Evolutionary conservation across 75 land plant genomes (phyloP).

Genomic region (Picea glauca): DNA sequence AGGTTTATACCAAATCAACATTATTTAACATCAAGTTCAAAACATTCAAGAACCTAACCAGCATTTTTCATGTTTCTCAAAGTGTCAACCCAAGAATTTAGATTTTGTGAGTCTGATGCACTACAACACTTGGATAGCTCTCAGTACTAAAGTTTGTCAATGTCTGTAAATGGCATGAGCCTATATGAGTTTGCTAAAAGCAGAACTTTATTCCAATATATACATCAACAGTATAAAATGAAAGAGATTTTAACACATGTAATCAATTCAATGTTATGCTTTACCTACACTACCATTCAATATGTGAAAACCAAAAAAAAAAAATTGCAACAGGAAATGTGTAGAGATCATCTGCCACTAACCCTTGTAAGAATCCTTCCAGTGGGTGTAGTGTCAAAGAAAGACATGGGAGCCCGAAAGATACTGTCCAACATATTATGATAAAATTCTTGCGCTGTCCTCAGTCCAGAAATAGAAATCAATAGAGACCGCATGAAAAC

Average conservation of each 20-base stretch:
- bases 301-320: neutral
- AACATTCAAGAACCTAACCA: neutral
- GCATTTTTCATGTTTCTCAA: neutral
- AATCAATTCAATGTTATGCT: too few relatives aligned
- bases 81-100: neutral
- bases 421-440: constrained; percentile 29
- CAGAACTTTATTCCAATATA: too few relatives aligned
- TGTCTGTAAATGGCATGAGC: too few relatives aligned
- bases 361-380: constrained; percentile 46
- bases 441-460: constrained; percentile 36
- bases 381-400: constrained; percentile 47
- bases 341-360: neutral
- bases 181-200: too few relatives aligned
- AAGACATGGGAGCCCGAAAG: constrained; percentile 37
- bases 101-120: neutral
- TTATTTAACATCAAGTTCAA: neutral
- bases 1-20: neutral
- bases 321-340: neutral
- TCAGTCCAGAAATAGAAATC: constrained; percentile 20
- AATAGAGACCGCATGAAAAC: constrained; percentile 19
- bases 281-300: too few relatives aligned
- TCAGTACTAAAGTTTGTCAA: too few relatives aligned
- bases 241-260: too few relatives aligned
- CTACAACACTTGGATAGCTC: too few relatives aligned
- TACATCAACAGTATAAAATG: too few relatives aligned